Percentiles rank a stretch among this genome's conserved stretches.
Conservation (phyloP, 176 grass and related monocot species). For the Bonia amplexicaulis region DNA sequence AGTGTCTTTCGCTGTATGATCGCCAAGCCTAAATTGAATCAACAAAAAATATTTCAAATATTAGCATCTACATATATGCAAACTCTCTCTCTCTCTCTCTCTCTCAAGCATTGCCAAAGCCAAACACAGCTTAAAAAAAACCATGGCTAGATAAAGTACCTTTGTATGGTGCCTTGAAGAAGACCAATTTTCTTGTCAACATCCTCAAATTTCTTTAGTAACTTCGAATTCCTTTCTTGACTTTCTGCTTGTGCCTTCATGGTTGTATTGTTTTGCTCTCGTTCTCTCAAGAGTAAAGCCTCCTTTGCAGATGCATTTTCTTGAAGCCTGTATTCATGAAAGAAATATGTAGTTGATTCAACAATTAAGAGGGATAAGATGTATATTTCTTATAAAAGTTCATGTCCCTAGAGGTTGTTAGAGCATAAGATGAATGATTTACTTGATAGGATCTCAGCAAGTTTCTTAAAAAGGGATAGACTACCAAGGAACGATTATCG, state of each 20-base stretch:
- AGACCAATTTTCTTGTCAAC: conserved; percentile 47
- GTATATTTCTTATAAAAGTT: neutral
- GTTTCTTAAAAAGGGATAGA: conserved; percentile 16
- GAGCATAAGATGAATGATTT: conserved; percentile 15
- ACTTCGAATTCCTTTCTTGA: conserved; percentile 38
- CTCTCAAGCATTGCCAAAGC: conserved; percentile 1
- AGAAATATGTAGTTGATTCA: conserved; percentile 1
- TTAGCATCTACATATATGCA: conserved; percentile 7
- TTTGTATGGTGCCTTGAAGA: conserved; percentile 43
- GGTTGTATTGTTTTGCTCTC: conserved; percentile 31
- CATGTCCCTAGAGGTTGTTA: neutral
- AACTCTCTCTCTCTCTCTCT: neutral
- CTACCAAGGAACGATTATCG: conserved; percentile 22
- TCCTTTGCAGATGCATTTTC: conserved; percentile 42
- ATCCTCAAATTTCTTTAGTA: conserved; percentile 49
- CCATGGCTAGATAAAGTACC: conserved; percentile 3
- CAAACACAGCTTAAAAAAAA: neutral
- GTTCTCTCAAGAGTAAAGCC: conserved; percentile 41
- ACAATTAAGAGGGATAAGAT: neutral
- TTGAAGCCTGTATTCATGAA: conserved; percentile 38
- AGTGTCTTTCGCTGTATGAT: conserved; percentile 38
- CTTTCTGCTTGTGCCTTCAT: conserved; percentile 49
- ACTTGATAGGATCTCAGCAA: conserved; percentile 12
- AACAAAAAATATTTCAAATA: neutral
- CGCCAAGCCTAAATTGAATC: conserved; percentile 40